A percentile compares a stretch with the other conserved stretches of the same genome.
Conservation (phyloP, 306 rosid genomes). For the Quercus glauca region DNA sequence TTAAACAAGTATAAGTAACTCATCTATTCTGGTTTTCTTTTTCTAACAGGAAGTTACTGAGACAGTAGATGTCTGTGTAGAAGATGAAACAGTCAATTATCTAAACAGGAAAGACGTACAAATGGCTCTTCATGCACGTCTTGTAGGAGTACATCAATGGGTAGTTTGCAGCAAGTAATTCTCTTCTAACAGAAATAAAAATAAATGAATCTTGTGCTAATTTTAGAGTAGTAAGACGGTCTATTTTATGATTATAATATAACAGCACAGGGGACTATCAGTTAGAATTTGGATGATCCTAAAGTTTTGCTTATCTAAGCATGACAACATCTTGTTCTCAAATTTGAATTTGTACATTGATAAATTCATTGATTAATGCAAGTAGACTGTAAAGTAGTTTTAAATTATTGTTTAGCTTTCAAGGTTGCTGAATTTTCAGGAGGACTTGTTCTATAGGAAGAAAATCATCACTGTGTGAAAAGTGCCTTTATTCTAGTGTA, state of each 20-base stretch:
- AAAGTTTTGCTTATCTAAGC: neutral
- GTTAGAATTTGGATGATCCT: neutral
- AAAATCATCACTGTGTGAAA: neutral
- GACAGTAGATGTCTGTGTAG: slow-evolving; percentile 87
- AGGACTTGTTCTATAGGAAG: neutral
- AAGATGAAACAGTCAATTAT: slow-evolving; percentile 79
- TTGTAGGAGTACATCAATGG: slow-evolving; percentile 77
- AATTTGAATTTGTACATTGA: neutral
- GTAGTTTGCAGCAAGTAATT: slow-evolving; percentile 89
- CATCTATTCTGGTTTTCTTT: slow-evolving; percentile 8
- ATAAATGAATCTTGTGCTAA: neutral
- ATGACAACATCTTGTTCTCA: neutral
- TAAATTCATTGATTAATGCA: neutral
- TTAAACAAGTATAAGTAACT: neutral
- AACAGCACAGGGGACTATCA: neutral
- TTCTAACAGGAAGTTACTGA: slow-evolving; percentile 60
- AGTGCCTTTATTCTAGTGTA: neutral
- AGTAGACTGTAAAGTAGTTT: neutral
- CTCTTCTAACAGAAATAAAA: neutral
- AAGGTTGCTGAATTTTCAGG: neutral
- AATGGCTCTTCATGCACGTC: slow-evolving; percentile 74
- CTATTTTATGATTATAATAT: slow-evolving; percentile 1
- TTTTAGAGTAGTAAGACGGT: neutral
- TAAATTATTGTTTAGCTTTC: neutral
- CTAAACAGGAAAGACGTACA: slow-evolving; percentile 79